Percentiles rank a stretch among this genome's conserved stretches.
phyloP scores from a whole-genome alignment of 208 protist genomes.

The Trypanosoma platydactyli region DNA sequence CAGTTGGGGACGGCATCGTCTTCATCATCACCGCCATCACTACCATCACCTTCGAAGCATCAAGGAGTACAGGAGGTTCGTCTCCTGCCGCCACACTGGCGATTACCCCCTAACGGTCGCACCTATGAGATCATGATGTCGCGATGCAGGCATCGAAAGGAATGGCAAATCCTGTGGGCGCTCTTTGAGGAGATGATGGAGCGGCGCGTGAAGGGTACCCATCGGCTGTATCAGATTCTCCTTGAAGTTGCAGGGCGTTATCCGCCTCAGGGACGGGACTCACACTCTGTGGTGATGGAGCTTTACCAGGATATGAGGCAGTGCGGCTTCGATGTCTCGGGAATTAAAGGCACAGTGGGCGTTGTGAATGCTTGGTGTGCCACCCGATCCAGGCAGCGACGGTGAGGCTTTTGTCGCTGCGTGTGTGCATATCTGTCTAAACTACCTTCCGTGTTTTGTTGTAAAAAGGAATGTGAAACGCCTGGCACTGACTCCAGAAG shows the following conservation, averaged over 20 bases:
- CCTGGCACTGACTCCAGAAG: too few relatives aligned
- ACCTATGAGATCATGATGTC: slow-evolving; percentile 79
- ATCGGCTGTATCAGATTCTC: slow-evolving; percentile 56
- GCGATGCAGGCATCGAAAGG: slow-evolving; percentile 51
- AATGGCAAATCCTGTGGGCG: slow-evolving; percentile 73
- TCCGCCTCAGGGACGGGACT: slow-evolving; percentile 37
- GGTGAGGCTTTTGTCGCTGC: slow-evolving; percentile 1
- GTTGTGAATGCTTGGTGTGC: slow-evolving; percentile 79
- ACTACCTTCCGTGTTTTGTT: too few relatives aligned
- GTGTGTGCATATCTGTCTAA: too few relatives aligned
- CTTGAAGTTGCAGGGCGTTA: slow-evolving; percentile 44
- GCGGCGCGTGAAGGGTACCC: slow-evolving; percentile 43
- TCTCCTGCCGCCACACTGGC: slow-evolving; percentile 48
- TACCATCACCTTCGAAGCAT: neutral
- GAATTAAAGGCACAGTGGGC: slow-evolving; percentile 47
- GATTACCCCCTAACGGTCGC: slow-evolving; percentile 48
- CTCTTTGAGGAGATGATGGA: slow-evolving; percentile 70
- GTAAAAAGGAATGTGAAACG: too few relatives aligned
- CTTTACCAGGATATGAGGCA: slow-evolving; percentile 64
- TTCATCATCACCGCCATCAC: too few relatives aligned
- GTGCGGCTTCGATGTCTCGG: slow-evolving; percentile 51
- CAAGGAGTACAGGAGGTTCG: neutral
- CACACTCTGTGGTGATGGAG: slow-evolving; percentile 44
- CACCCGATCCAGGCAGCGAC: slow-evolving; percentile 33
- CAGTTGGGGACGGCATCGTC: slow-evolving; percentile 1